Conservation (phyloP, 306 rosid species). For the Dryas alaskensis region DNA sequence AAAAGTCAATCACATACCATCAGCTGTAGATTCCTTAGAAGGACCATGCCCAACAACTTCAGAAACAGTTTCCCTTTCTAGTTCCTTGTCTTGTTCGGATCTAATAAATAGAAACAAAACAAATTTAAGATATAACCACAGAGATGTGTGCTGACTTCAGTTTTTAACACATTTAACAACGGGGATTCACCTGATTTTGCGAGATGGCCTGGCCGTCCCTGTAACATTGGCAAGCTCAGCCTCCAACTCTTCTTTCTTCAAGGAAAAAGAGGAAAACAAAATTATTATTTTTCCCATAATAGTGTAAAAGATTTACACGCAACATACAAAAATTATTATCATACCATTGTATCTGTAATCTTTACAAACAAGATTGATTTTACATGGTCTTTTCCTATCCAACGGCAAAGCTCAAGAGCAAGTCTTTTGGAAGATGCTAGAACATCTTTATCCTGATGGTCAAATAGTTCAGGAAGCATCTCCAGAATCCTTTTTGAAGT, state of each 20-base stretch:
- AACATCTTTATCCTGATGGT: constrained; percentile 98
- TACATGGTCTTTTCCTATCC: constrained; percentile 99
- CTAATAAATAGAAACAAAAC: constrained; percentile 36
- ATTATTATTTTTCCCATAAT: constrained; percentile 8
- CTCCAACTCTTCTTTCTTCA: constrained; percentile 97
- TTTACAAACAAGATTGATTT: constrained; percentile 93
- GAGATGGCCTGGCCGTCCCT: constrained; percentile 83
- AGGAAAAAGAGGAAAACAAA: background rate
- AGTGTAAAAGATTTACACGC: constrained; percentile 6
- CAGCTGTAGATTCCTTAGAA: constrained; percentile 61
- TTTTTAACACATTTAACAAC: constrained; percentile 11
- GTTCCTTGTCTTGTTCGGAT: constrained; percentile 98
- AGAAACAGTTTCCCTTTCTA: constrained; percentile 72
- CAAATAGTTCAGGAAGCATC: constrained; percentile 99
- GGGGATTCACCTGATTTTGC: constrained; percentile 81
- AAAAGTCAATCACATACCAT: constrained; percentile 53
- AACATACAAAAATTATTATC: constrained; percentile 16
- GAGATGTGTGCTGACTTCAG: constrained; percentile 9
- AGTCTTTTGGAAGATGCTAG: constrained; percentile 96
- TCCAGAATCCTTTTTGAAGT: constrained; percentile 91
- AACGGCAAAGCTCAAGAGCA: constrained; percentile 98
- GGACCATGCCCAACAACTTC: constrained; percentile 78
- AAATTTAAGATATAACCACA: constrained; percentile 4
- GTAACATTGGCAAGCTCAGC: constrained; percentile 90
- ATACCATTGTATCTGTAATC: constrained; percentile 99